Evolutionary conservation across 1,284 basidiomycete species (phyloP), one percentile per base, ranked within the genome.

Genomic region (Fomitopsis schrenkii): DNA sequence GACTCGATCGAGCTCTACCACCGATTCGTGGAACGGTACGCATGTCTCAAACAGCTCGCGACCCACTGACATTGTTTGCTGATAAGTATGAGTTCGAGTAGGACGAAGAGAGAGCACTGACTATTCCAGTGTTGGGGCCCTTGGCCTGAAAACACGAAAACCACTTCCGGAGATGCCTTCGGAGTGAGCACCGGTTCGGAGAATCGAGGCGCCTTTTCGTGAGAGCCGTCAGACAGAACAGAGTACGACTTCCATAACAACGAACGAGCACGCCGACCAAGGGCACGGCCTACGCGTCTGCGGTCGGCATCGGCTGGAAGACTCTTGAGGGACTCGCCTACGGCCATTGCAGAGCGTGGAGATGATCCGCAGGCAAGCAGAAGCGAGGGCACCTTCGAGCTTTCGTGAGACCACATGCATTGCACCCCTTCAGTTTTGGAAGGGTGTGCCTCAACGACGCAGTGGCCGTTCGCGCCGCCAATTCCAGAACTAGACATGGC

Each of bases 401-500:
- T n/a, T n/a, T 46, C 14, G 19, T 4, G 17, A 6, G 26, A 30
- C 48, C 40, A 58, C 44, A 58, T 22, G 10, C 14, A 19, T 8
- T n/a, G 35, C 8, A 41, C 7, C 9, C 14, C 42, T 5, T 3
- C 12, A 1, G 17, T 10, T 26, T 45, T 19, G 8, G 46, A 5
- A 3, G 77, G 74, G 0, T 75, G 71, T 33, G 67, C 67, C 66
- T 80, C 72, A 5, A 80, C 50, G 22, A 81, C 71, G 40, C 68
- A 70, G 59, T 80, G 77, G 4, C 74, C 79, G 59, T 77, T 79
- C 8, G 73, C 69, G 6, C 80, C 80, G 10, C 79, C 79, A 44
- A 82, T 79, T 2, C 80, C 80, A 17, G 75, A 78, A 64, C 79
- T 76, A 0, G 72, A 70, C 36, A 82, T 74, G 0, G 79, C 74